Base-by-base conservation (phyloP, 345 rosid species). In the Nephelium lappaceum region DNA sequence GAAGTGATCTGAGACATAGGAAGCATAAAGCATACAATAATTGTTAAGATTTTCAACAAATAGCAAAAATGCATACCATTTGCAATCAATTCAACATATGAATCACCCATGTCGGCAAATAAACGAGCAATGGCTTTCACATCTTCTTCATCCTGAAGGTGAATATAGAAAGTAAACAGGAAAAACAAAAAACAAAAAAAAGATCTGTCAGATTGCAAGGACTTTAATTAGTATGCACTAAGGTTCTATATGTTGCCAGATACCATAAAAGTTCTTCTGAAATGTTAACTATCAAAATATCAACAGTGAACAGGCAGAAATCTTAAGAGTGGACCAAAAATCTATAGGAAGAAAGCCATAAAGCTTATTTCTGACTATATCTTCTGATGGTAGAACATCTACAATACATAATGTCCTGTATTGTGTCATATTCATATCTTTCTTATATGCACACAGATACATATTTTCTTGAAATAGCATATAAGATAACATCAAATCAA, bases 81-180 rank as follows among this genome's bases (percentile, higher is more conserved):
- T 74, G 99, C 98, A 78, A 96, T 94, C 81, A 94, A 84, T 83
- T 96, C 98, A 41, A 94, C 97, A 81, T 96, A 96, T 66, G 98
- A 92, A 91, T 96, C 99, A 61, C 99, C 99, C 87, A 94, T 89
- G 80, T 94, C 99, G 74, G 99, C 97, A 72, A 96, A 93, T 82
- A 96, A 88, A 73, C 98, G 91, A 83, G 95, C 99, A 78, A 96
- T 94, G 79, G 99, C 98, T 84, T 94, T 96, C 84, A 94, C 90
- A 85, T 94, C 99, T 86, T 96, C 99, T 78, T 94, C 99, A 83
- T 96, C 99, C 98, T 96, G 91, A 76, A 70, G 83, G 81, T 41
- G 73, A 82, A 70, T 66, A 65, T 74, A 49, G 18, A 27, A 75
- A 49, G 8, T 36, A 82, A 82, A 49, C 65, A 61, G 36, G 16